Base-by-base conservation (phyloP, 345 rosid genomes). In the Hevea brasiliensis region DNA sequence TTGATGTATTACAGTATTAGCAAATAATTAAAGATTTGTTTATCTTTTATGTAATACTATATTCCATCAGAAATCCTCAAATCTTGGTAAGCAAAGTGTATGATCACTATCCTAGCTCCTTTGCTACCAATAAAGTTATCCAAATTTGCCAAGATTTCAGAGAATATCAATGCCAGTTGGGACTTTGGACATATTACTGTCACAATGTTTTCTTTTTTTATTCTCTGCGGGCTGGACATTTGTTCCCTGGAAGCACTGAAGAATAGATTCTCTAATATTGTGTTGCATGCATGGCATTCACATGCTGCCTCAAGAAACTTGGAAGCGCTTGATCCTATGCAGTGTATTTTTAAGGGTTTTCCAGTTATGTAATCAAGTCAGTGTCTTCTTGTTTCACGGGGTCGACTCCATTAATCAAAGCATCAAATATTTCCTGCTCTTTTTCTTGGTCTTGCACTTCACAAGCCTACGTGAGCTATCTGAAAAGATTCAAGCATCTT, bases 361-460 rank as follows among this genome's bases (percentile, higher is more conserved):
- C 13, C n/a, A 55, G 24, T 18, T n/a, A 6, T 54, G 0, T 23
- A 24, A 54, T 1, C 21, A 18, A 18, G 21, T 53, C 27, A 15
- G 57, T 70, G 78, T 13, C 75, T 17, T 73, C 40, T 7, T 40
- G 15, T 51, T 27, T 50, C 74, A 74, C 72, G 72, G 75, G 55
- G 29, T 42, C 13, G 27, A 32, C 61, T 26, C 9, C 79, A 37
- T 53, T 61, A 42, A 68, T 69, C n/a, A n/a, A n/a, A n/a, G n/a
- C n/a, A 32, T 32, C 37, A 32, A 32, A 2, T 32, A 4, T 32
- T 2, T 32, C 37, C 37, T 32, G 2, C 37, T 14, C 51, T 47
- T 47, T 50, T 50, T 0, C n/a, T 15, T 50, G 6, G 5, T 0
- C 3, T 50, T 14, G 0, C 1, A 50, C 55, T 17, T 50, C 55